Conservation (phyloP, 2,329 filamentous ascomycete species). For the Triangularia setosa region DNA sequence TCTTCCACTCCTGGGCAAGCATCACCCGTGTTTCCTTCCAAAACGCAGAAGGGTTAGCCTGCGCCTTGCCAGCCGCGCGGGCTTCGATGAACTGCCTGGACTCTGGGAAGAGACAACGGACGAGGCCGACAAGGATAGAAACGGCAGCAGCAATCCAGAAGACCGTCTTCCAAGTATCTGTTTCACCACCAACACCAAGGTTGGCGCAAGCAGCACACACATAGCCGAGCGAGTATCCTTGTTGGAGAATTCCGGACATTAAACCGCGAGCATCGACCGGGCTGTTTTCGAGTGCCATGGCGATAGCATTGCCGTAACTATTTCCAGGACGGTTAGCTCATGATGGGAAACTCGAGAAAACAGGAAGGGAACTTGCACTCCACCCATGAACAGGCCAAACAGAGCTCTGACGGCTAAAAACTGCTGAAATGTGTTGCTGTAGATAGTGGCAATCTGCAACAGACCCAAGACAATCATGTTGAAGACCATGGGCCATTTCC, state of each 20-base stretch:
- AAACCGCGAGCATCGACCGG: conserved; percentile 64
- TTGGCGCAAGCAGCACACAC: conserved; percentile 73
- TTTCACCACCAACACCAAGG: conserved; percentile 63
- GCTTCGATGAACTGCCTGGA: conserved; percentile 71
- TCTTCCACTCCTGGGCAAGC: conserved; percentile 67
- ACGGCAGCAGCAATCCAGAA: conserved; percentile 69
- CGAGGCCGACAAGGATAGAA: conserved; percentile 63
- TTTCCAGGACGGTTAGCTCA: neutral
- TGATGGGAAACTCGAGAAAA: neutral
- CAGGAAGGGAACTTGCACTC: conserved; percentile 44
- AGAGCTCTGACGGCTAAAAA: conserved; percentile 71
- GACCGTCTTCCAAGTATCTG: conserved; percentile 68
- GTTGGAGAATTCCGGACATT: conserved; percentile 78
- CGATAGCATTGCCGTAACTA: conserved; percentile 68
- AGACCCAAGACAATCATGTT: conserved; percentile 65
- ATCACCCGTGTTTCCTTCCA: conserved; percentile 67
- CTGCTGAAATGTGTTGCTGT: conserved; percentile 64
- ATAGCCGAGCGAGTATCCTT: conserved; percentile 78
- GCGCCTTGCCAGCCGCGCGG: conserved; percentile 55
- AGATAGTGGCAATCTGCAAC: conserved; percentile 72
- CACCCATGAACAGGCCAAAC: conserved; percentile 78
- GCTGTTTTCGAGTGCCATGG: conserved; percentile 66
- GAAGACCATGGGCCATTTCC: conserved; percentile 78
- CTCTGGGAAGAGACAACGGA: conserved; percentile 68
- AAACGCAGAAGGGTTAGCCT: conserved; percentile 50